Percentiles rank a stretch among this genome's conserved stretches.
Conservation (phyloP, 495 filamentous ascomycete genomes). For the Neurospora cerealis region DNA sequence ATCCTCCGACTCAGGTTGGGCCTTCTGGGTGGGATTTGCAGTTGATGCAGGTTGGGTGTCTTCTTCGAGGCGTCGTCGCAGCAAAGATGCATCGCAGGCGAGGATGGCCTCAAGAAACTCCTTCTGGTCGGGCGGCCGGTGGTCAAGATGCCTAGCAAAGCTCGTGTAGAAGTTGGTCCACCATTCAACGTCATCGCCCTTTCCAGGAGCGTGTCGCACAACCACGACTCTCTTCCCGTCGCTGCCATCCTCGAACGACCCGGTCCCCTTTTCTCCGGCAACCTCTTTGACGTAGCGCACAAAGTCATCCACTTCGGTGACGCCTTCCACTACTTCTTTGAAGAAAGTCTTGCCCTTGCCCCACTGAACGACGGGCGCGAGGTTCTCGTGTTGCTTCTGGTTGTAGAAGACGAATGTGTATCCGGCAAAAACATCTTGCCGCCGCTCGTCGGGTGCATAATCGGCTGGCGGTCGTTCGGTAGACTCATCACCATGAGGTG, state of each 20-base stretch:
- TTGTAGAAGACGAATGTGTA: conserved; percentile 87
- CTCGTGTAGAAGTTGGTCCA: conserved; percentile 53
- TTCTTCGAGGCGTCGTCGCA: conserved; percentile 53
- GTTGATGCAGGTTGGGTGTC: conserved; percentile 15
- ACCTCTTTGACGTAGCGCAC: conserved; percentile 65
- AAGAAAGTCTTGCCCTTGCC: conserved; percentile 76
- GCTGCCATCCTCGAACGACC: conserved; percentile 49
- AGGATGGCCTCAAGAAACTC: conserved; percentile 91
- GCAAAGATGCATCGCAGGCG: conserved; percentile 55
- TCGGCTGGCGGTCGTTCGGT: conserved; percentile 47
- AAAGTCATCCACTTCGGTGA: conserved; percentile 67
- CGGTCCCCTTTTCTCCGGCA: conserved; percentile 60
- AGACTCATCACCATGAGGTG: conserved; percentile 66
- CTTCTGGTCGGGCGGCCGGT: conserved; percentile 77
- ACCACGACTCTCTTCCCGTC: conserved; percentile 65
- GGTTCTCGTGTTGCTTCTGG: conserved; percentile 62
- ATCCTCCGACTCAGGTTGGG: neutral
- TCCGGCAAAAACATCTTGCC: conserved; percentile 69
- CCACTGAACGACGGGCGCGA: conserved; percentile 62
- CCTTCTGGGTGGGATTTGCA: conserved; percentile 4
- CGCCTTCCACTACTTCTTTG: conserved; percentile 48
- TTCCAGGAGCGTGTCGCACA: conserved; percentile 58
- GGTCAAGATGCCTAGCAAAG: conserved; percentile 60
- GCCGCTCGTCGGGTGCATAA: conserved; percentile 57
- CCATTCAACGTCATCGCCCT: conserved; percentile 57